Base-by-base conservation (phyloP, 2,329 filamentous ascomycete genomes). In the Phyllosticta paracitricarpa region DNA sequence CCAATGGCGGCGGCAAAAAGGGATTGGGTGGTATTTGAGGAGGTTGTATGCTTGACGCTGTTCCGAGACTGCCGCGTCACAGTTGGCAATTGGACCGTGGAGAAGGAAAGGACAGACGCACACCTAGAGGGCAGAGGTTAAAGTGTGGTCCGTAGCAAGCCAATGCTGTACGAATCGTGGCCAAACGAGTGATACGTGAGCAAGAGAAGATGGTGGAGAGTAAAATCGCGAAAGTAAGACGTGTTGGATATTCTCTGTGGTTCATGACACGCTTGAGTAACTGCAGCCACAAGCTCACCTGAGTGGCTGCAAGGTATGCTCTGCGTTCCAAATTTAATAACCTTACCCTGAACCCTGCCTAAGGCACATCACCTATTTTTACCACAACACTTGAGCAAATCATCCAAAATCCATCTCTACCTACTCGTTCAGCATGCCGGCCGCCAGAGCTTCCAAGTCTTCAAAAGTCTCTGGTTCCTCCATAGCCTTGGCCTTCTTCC, bases 391-490 rank as follows among this genome's bases (percentile, higher is more conserved):
- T 30, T 7, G 6, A n/a, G 14, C 40, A 40, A 40, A 40, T 14
- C 17, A 14, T 40, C 40, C 1, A n/a, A 3, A 7, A 19, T n/a
- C 40, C 7, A 7, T 24, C n/a, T n/a, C 0, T 52, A 17, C 25
- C 1, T 52, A 17, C 26, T 56, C 51, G 4, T 64, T 82, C 71
- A 95, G 73, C 72, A 94, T 75, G 3, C 87, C 88, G 54, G 87
- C 83, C 60, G 90, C 90, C 75, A 93, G 75, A 51, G 86, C 84
- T 76, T 93, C 89, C 67, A 91, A 79, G 73, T 92, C 89, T 72
- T 91, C 87, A 67, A 93, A 76, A 52, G 88, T 92, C 75, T 91
- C 87, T 12, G 88, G 89, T 76, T 90, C 86, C 58, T 85, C 81
- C 84, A 79, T 75, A 83, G 82, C 77, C 61, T 77, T 77, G 70